Percentiles rank a stretch among this genome's conserved stretches.
Conservation (phyloP, 345 rosid genomes). For the Erodium maritimum region DNA sequence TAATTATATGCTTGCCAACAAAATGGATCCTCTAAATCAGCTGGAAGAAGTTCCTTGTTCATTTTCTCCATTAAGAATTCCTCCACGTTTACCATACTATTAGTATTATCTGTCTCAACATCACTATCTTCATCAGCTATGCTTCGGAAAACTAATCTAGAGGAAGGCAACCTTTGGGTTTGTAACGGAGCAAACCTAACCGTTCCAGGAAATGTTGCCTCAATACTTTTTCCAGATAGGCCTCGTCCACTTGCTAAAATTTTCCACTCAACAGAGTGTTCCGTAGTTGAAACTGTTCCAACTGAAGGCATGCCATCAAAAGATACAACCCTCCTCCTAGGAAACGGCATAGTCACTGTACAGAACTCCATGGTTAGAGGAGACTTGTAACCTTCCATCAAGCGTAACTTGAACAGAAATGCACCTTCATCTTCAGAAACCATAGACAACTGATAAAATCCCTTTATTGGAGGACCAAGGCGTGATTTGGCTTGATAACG, state of each 20-base stretch:
- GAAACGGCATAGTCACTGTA: slow-evolving; percentile 85
- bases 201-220: slow-evolving; percentile 89
- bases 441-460: slow-evolving; percentile 93
- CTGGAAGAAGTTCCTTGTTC: slow-evolving; percentile 73
- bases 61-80: slow-evolving; percentile 76
- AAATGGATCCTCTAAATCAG: slow-evolving; percentile 86
- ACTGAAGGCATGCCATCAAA: slow-evolving; percentile 85
- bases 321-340: slow-evolving; percentile 60
- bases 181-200: slow-evolving; percentile 81
- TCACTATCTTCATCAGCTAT: slow-evolving; percentile 72
- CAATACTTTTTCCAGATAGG: slow-evolving; percentile 62
- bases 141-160: slow-evolving; percentile 21
- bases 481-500: slow-evolving; percentile 66
- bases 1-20: slow-evolving; percentile 91
- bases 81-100: slow-evolving; percentile 61
- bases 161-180: slow-evolving; percentile 28
- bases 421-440: slow-evolving; percentile 97
- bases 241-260: slow-evolving; percentile 61
- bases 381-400: slow-evolving; percentile 81
- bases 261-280: slow-evolving; percentile 88
- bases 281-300: slow-evolving; percentile 68
- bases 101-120: slow-evolving; percentile 41
- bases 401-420: slow-evolving; percentile 64
- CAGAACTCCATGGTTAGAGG: slow-evolving; percentile 85
- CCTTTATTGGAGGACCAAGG: slow-evolving; percentile 78